phyloP scores from a whole-genome alignment of 768 basidiomycete species.

The Kwoniella sp. region DNA sequence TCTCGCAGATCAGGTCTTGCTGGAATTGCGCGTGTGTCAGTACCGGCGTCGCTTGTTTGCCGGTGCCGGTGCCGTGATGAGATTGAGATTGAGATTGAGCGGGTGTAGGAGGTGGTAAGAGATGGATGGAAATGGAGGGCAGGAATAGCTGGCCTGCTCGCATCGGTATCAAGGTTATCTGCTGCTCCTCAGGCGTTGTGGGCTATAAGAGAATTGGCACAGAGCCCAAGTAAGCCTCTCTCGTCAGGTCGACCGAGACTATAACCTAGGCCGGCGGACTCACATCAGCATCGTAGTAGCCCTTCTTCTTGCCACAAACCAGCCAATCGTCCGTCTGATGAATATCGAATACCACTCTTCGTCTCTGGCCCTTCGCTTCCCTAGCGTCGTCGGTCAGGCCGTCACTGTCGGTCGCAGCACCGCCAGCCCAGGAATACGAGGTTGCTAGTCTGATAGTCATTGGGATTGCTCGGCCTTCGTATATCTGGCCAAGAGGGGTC shows the following conservation, averaged over 20 bases:
- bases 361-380: background rate
- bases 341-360: slow-evolving; percentile 73
- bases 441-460: slow-evolving; percentile 69
- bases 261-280: slow-evolving; percentile 33
- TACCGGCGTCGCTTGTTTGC: background rate
- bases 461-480: slow-evolving; percentile 85
- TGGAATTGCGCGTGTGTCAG: slow-evolving; percentile 62
- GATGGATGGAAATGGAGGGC: slow-evolving; percentile 70
- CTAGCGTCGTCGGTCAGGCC: background rate
- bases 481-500: slow-evolving; percentile 60
- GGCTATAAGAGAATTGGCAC: slow-evolving; percentile 2
- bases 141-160: slow-evolving; percentile 78
- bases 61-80: background rate
- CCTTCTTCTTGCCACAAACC: slow-evolving; percentile 82
- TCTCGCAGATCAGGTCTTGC: slow-evolving; percentile 60
- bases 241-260: background rate
- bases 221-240: background rate
- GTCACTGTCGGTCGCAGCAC: background rate
- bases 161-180: slow-evolving; percentile 75
- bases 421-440: slow-evolving; percentile 74
- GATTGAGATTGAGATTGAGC: slow-evolving; percentile 22
- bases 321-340: slow-evolving; percentile 78
- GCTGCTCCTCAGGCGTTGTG: slow-evolving; percentile 65
- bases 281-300: slow-evolving; percentile 76
- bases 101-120: slow-evolving; percentile 58